Conservation (phyloP, 257 asterid genomes). For the Solanum neorickii region DNA sequence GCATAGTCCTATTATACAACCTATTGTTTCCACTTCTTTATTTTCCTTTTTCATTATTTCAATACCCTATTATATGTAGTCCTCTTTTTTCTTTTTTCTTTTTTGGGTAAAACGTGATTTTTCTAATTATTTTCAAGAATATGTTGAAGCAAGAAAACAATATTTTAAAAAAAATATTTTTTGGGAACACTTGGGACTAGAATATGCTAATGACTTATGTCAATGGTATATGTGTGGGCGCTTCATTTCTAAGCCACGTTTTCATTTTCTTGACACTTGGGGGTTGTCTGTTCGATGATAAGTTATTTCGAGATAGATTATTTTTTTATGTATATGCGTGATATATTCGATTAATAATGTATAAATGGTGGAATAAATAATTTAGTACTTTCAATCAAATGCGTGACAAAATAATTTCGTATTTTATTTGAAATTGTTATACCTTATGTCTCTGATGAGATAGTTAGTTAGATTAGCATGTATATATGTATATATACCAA, state of each 20-base stretch:
- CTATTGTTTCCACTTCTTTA: conserved; percentile 12
- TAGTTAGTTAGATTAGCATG: no score
- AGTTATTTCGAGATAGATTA: no score
- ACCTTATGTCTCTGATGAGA: no score
- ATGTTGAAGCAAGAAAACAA: neutral
- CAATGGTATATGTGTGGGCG: neutral
- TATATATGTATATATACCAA: no score
- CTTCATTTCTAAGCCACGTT: neutral
- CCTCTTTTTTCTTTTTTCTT: no score
- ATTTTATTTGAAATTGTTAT: no score
- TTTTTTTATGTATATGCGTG: no score
- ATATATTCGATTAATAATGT: no score
- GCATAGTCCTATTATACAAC: conserved; percentile 24
- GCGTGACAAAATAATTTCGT: neutral
- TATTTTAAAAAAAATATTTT: no score
- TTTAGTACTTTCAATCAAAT: neutral
- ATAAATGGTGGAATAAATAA: no score
- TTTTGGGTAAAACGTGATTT: neutral
- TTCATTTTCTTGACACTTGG: neutral
- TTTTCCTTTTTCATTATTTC: conserved; percentile 10
- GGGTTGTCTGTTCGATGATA: neutral
- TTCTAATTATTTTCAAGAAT: neutral
- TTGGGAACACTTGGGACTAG: neutral
- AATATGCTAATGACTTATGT: neutral
- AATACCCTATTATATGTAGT: fast-evolving